Evolutionary conservation across 202 grass and related monocot species (phyloP), one percentile per base, ranked within the genome.

Genomic region (Digitaria exilis): DNA sequence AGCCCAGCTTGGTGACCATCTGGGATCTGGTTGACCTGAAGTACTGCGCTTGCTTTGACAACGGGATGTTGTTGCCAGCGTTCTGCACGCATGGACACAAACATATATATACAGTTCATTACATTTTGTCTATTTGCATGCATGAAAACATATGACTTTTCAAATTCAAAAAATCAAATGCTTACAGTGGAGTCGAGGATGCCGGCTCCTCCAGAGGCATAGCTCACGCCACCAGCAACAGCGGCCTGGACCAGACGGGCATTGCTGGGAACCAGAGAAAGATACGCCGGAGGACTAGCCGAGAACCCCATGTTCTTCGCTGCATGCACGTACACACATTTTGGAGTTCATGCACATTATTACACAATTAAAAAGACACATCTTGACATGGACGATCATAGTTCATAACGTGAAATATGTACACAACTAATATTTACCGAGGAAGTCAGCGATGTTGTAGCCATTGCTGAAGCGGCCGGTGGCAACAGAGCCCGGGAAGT

Each of bases 171-270:
- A 9, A 19, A 55, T 55, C 0, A 55, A 22, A 55, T 63, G 9
- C 60, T 85, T 29, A 92, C 90, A 44, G 90, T 92, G 16, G 83
- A 65, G 51, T 92, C 80, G 8, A 92, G 75, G 42, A 92, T 59
- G 4, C 90, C 90, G 12, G 83, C 76, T 82, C 90, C 90, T 24
- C 37, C 87, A 0, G 90, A 92, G 18, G 90, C 90, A 64, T 84
- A 89, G 84, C 63, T 92, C 4, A 92, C 80, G 17, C 90, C 90
- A 34, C 3, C 9, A 0, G 6, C 0, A 1, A 79, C 29, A 29
- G 73, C 73, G 9, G 21, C 75, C 5, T 30, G 15, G n/a, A 79
- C 69, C 4, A 71, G 21, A 37, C 10, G 17, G 9, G 9, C 17
- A 17, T 0, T 54, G 16, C 63, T 56, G 31, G 51, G 39, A 5